A percentile compares a stretch with the other conserved stretches of the same genome.
These are phyloP conservation scores for Inga leiocalycina DNA, from an alignment of 306 rosid genomes.

Conservation along the genomic window DNA sequence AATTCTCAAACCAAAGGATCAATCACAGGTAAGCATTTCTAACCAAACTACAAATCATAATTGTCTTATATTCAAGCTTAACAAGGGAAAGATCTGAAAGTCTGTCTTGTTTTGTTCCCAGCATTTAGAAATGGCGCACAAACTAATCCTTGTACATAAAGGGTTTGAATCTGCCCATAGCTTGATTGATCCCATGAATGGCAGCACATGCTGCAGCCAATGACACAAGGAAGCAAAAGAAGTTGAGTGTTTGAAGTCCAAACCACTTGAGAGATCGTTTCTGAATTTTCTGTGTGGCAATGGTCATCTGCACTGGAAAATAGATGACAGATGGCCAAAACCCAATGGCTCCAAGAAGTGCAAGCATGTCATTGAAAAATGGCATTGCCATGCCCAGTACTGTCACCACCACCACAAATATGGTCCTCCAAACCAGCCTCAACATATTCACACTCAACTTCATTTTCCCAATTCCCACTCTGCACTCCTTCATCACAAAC, in stretches of 20 bases:
- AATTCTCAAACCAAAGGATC: neutral
- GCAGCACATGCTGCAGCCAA: slow-evolving; percentile 53
- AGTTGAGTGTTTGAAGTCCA: slow-evolving; percentile 46
- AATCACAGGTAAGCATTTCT: neutral
- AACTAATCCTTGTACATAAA: slow-evolving; percentile 43
- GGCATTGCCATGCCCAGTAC: slow-evolving; percentile 56
- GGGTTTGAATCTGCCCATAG: slow-evolving; percentile 45
- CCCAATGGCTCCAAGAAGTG: slow-evolving; percentile 30
- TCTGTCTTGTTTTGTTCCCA: neutral
- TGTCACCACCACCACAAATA: slow-evolving; percentile 39
- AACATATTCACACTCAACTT: slow-evolving; percentile 18
- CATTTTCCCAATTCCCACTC: slow-evolving; percentile 30
- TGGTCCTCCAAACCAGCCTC: slow-evolving; percentile 61
- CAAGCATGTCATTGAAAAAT: slow-evolving; percentile 59
- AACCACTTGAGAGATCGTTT: slow-evolving; percentile 47
- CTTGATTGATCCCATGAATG: slow-evolving; percentile 46
- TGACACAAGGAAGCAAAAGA: slow-evolving; percentile 47
- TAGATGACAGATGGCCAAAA: slow-evolving; percentile 66
- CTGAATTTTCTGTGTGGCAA: slow-evolving; percentile 42
- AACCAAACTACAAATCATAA: neutral
- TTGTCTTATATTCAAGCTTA: neutral
- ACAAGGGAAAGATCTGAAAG: neutral
- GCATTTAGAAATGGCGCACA: slow-evolving; percentile 33
- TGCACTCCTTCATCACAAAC: slow-evolving; percentile 43
- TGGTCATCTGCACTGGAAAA: slow-evolving; percentile 68